Evolutionary conservation across 306 rosid genomes (phyloP), one percentile per base, ranked within the genome.

Genomic region (Parietaria judaica): DNA sequence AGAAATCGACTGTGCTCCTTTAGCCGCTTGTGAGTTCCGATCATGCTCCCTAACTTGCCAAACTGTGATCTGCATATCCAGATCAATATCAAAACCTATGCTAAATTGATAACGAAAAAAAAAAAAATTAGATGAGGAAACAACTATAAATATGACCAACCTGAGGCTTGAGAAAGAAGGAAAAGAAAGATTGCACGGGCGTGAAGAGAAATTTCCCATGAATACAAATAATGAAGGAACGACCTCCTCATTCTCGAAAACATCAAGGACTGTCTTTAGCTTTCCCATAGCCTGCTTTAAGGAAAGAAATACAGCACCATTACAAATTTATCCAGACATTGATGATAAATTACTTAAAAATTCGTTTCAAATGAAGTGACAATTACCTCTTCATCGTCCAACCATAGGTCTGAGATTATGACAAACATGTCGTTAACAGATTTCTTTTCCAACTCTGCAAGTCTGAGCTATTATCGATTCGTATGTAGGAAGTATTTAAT

Each of bases 151-250:
- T 52, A 54, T 54, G 46, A 69, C 84, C 77, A 66, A 82, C 96
- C 96, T 79, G 69, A 88, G 98, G 76, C 61, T 88, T 39, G 85
- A 82, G 74, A 71, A 86, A 75, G 85, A 71, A 60, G 67, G 76
- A 68, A 86, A 88, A 37, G 96, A 82, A 72, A 88, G 86, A 77
- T 86, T 92, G 64, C 86, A 88, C n/a, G 95, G 94, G 58, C 52
- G 86, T 67, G 95, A 86, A 66, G 82, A 85, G 76, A 92, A 92
- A 82, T 88, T 86, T 37, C 98, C 98, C 95, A 92, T 88, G 84
- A 92, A 86, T 65, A 92, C 95, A 74, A 92, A 86, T 16, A 86
- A 76, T 69, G 90, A 82, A 68, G 96, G 96, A 67, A 86, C 95
- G 60, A 88, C 80, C 66, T 84, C 96, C 71, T 79, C 86, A 47